Evolutionary conservation across 2,329 filamentous ascomycete genomes (phyloP).

Genomic region (Leptographium radiaticola): DNA sequence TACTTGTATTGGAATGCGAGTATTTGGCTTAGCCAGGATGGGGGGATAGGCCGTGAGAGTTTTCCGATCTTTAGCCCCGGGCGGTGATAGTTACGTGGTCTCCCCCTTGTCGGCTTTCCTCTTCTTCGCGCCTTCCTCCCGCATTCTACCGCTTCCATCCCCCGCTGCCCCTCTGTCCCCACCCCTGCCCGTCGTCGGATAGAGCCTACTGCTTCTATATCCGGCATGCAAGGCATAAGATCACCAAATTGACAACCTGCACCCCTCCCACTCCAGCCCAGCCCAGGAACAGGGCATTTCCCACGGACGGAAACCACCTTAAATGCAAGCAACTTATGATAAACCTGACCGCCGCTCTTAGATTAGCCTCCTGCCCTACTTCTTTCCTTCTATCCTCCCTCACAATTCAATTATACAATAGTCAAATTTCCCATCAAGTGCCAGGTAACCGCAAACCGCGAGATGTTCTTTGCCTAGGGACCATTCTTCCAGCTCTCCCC

Average conservation of each 20-base stretch:
- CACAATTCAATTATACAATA: background rate
- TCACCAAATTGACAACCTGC: slow-evolving; percentile 30
- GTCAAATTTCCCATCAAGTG: too few species aligned
- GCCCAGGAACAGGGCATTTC: slow-evolving; percentile 34
- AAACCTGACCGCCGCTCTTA: slow-evolving; percentile 20
- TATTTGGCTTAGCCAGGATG: too few species aligned
- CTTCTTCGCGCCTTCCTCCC: background rate
- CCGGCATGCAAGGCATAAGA: slow-evolving; percentile 41
- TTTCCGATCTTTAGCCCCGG: too few species aligned
- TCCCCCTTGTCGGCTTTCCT: background rate
- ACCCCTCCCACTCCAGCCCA: slow-evolving; percentile 9
- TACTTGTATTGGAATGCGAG: too few species aligned
- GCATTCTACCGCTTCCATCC: background rate
- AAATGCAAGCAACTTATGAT: slow-evolving; percentile 27
- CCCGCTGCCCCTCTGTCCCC: background rate
- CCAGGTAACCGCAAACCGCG: too few species aligned
- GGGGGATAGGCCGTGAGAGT: too few species aligned
- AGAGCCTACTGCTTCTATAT: slow-evolving; percentile 33
- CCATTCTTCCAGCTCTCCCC: too few species aligned
- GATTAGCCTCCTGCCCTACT: slow-evolving; percentile 10
- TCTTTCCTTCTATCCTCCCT: background rate
- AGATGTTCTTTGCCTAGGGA: too few species aligned
- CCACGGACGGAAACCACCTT: slow-evolving; percentile 33
- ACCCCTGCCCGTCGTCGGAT: slow-evolving; percentile 11
- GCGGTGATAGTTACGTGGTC: background rate